These are phyloP conservation scores for Dalbergia oliveri DNA, from an alignment of 306 rosid species.

Conservation along the genomic window DNA sequence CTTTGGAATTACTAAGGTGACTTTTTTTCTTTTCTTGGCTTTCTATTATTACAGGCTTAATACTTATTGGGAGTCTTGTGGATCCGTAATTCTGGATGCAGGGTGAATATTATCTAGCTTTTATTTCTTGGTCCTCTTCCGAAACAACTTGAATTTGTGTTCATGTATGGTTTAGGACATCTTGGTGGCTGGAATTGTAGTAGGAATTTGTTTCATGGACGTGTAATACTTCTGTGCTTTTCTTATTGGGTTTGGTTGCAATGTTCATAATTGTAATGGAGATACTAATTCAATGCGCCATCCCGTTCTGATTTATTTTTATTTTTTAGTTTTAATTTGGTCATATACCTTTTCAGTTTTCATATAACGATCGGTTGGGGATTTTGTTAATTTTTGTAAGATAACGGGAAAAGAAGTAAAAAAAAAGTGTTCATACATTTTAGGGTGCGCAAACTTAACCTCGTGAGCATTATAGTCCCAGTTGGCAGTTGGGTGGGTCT, in stretches of 20 bases:
- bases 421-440: background rate
- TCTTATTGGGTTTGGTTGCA: conserved; percentile 56
- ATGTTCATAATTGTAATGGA: conserved; percentile 61
- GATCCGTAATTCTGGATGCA: conserved; percentile 87
- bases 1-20: conserved; percentile 1
- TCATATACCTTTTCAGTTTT: conserved; percentile 13
- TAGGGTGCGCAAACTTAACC: background rate
- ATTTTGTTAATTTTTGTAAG: conserved; percentile 37
- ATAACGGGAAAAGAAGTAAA: background rate
- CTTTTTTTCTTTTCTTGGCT: background rate
- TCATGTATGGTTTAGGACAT: conserved; percentile 63
- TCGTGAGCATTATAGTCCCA: background rate
- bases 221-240: conserved; percentile 62
- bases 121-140: conserved; percentile 46
- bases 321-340: conserved; percentile 32
- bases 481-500: background rate
- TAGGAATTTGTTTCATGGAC: conserved; percentile 67
- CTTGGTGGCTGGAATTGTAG: conserved; percentile 60
- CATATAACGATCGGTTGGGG: conserved; percentile 3
- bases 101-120: conserved; percentile 93
- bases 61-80: conserved; percentile 54
- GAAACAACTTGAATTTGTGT: conserved; percentile 59
- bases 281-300: conserved; percentile 52
- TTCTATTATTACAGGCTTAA: conserved; percentile 67
- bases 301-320: conserved; percentile 48